Conservation (phyloP, 768 basidiomycete genomes). For the Pleurotus salmoneostramineus region DNA sequence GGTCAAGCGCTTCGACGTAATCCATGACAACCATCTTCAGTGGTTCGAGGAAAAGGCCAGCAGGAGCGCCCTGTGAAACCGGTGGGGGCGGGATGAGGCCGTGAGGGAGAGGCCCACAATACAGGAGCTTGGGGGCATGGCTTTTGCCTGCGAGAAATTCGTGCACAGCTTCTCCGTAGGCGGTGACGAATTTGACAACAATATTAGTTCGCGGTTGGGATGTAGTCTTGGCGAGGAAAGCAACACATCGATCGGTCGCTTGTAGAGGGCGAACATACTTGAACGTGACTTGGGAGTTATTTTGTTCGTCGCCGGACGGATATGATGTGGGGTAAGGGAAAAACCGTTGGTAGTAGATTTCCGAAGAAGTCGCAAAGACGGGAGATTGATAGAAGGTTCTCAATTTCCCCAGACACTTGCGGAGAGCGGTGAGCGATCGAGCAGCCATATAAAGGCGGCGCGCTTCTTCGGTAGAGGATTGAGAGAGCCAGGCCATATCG, state of each 20-base stretch:
- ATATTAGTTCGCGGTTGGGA: constrained; percentile 6
- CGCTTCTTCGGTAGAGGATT: constrained; percentile 11
- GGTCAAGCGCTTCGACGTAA: constrained; percentile 16
- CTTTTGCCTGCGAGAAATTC: constrained; percentile 19
- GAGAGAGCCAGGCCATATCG: constrained; percentile 23
- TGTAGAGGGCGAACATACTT: constrained; percentile 18
- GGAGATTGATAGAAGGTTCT: constrained; percentile 14
- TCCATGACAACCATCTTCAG: constrained; percentile 38
- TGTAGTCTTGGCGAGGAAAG: constrained; percentile 16
- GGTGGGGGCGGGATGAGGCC: background rate
- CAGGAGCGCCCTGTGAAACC: background rate
- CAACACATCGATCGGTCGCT: constrained; percentile 14
- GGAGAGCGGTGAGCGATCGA: constrained; percentile 17
- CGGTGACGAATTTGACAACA: constrained; percentile 33
- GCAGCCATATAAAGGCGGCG: constrained; percentile 9
- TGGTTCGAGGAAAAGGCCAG: constrained; percentile 13
- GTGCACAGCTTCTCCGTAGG: constrained; percentile 29
- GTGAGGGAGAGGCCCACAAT: constrained; percentile 18
- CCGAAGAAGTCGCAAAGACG: background rate
- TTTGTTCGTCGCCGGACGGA: background rate
- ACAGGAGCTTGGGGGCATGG: constrained; percentile 25
- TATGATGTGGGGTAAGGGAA: constrained; percentile 14
- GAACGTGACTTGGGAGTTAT: constrained; percentile 11
- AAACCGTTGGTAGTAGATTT: constrained; percentile 7
- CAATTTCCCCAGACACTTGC: constrained; percentile 8